Conservation (phyloP, 2,329 filamentous ascomycete genomes). For the Falciphora oryzae region DNA sequence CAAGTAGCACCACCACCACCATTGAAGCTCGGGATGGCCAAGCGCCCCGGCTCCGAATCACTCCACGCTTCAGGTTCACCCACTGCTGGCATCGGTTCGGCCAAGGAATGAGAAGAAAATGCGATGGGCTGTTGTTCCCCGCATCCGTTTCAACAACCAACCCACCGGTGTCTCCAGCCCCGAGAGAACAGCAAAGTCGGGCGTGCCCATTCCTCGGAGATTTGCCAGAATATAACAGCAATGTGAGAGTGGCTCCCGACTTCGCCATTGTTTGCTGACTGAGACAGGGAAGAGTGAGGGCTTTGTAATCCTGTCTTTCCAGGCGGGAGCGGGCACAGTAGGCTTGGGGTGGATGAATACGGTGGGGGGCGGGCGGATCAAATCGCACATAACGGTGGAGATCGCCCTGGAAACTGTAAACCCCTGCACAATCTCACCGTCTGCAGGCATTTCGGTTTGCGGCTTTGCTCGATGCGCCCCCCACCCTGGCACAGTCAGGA, state of each 20-base stretch:
- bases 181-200: not conserved
- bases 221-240: not conserved
- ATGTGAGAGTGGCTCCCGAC: not conserved
- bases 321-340: not conserved
- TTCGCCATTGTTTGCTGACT: not conserved
- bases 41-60: not conserved
- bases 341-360: not conserved
- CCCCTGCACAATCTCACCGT: not conserved
- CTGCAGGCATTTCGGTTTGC: not conserved
- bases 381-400: not conserved
- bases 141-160: not conserved
- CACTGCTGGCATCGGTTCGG: not conserved
- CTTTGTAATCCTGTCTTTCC: not conserved
- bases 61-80: not conserved
- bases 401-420: not conserved
- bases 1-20: not conserved
- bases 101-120: not conserved
- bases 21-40: not conserved
- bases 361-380: not conserved
- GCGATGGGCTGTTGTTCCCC: no score
- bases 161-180: not conserved
- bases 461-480: not conserved
- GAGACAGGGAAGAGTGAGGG: not conserved
- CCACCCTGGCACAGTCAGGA: conserved; percentile 1
- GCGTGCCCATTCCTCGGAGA: not conserved